A percentile compares a stretch with the other conserved stretches of the same genome.
These are phyloP conservation scores for Davidsoniella neocaledoniae DNA, from an alignment of 2,329 filamentous ascomycete genomes.

Conservation along the genomic window DNA sequence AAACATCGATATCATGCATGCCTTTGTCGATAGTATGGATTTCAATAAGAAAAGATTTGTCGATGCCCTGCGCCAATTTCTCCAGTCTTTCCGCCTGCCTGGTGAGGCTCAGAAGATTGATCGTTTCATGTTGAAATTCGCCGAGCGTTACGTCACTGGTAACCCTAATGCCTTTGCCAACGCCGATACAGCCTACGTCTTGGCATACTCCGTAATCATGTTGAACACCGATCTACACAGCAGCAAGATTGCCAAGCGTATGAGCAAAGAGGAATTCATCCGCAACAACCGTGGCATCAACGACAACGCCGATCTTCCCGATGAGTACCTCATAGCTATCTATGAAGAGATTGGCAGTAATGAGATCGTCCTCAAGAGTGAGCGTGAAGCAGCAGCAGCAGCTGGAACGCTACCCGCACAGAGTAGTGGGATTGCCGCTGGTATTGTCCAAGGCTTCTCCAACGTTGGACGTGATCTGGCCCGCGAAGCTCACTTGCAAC, in stretches of 20 bases:
- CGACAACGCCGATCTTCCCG: slow-evolving; percentile 80
- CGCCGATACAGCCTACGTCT: slow-evolving; percentile 89
- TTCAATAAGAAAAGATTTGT: slow-evolving; percentile 86
- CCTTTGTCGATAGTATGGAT: slow-evolving; percentile 91
- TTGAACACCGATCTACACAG: slow-evolving; percentile 94
- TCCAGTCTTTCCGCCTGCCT: slow-evolving; percentile 87
- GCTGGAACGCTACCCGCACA: slow-evolving; percentile 45
- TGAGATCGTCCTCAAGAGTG: slow-evolving; percentile 88
- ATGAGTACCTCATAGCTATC: slow-evolving; percentile 78
- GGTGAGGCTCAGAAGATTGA: slow-evolving; percentile 98
- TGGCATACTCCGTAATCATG: slow-evolving; percentile 93
- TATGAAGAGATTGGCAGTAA: slow-evolving; percentile 84
- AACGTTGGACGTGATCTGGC: slow-evolving; percentile 85
- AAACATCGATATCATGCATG: slow-evolving; percentile 96
- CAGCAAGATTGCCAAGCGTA: slow-evolving; percentile 62
- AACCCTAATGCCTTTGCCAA: slow-evolving; percentile 98
- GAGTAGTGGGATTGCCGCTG: slow-evolving; percentile 55
- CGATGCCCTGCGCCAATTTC: slow-evolving; percentile 74
- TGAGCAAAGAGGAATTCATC: slow-evolving; percentile 96
- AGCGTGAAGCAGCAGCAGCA: slow-evolving; percentile 75
- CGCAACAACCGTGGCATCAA: slow-evolving; percentile 99
- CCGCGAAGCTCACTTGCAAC: slow-evolving; percentile 82
- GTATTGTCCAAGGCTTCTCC: slow-evolving; percentile 74
- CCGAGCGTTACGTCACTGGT: slow-evolving; percentile 82
- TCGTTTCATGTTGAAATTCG: slow-evolving; percentile 98